Base-by-base conservation (phyloP, 768 basidiomycete species). In the Candolleomyces eurysporus region DNA sequence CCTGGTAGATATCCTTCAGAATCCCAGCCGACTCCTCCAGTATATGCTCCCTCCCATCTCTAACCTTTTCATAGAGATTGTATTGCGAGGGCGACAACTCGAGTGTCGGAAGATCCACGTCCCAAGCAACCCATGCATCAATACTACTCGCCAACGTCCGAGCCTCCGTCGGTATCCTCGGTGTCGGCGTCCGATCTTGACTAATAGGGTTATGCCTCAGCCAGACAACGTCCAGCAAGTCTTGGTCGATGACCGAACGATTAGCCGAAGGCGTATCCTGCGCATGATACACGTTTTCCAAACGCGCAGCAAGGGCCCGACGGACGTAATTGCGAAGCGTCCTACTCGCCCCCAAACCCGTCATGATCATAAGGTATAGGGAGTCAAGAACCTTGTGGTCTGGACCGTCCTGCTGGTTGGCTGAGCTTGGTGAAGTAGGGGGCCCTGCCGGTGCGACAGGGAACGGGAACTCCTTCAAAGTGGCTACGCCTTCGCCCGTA, bases 161-260 rank as follows among this genome's bases (percentile, higher is more conserved):
- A 8, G 13, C 21, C n/a, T 31, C 32, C 17, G 31, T 17, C 32
- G 26, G 14, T 10, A 17, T 8, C 40, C 1, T 22, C 17, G 17
- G 39, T 14, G 36, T 11, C 16, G 19, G 16, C 4, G 54, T 17
- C 19, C 17, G 39, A 22, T 39, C 53, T 6, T 5, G 14, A 36
- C 9, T 53, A 4, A n/a, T 62, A 51, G 72, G 72, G 22, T 90
- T 88, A 48, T 89, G 84, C 66, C 84, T 87, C 1, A 87, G 80
- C 89, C 88, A 91, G 0, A 88, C 89, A 2, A 82, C 80, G 65
- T 90, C 88, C 82, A 91, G 82, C 61, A 90, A 70, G 17, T 86
- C 86, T 48, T 76, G 76, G 60, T 85, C 86, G 9, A 91, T 71
- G 57, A 84, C 84, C 68, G 89, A 76, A 48, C 84, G 79, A 0